These are phyloP conservation scores for Candida endomychidarum DNA, from an alignment of 805 yeast genomes.

Conservation along the genomic window DNA sequence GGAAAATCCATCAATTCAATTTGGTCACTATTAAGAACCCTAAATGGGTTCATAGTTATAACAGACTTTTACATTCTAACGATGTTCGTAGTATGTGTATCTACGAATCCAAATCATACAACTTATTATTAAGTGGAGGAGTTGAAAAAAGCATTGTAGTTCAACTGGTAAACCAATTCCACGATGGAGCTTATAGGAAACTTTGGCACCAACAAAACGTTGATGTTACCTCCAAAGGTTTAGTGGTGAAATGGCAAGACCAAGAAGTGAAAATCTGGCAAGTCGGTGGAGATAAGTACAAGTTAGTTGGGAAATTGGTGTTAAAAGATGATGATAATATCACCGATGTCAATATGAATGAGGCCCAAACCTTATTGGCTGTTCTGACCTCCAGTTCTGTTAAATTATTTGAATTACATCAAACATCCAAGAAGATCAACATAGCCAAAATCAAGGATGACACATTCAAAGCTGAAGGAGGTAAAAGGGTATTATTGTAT, in stretches of 20 bases:
- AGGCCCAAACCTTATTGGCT: constrained; percentile 62
- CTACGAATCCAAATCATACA: constrained; percentile 66
- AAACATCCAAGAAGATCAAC: constrained; percentile 34
- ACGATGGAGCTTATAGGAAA: constrained; percentile 69
- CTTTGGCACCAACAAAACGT: constrained; percentile 60
- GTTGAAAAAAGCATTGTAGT: constrained; percentile 70
- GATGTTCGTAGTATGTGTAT: constrained; percentile 78
- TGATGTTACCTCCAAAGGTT: constrained; percentile 41
- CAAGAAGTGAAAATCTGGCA: constrained; percentile 82
- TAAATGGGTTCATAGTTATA: constrained; percentile 77
- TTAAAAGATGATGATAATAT: constrained; percentile 80
- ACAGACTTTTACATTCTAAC: constrained; percentile 79
- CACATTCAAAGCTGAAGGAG: constrained; percentile 49
- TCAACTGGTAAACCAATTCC: constrained; percentile 65
- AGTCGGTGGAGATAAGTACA: constrained; percentile 44
- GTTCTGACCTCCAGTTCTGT: constrained; percentile 70
- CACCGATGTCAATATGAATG: constrained; percentile 62
- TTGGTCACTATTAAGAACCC: constrained; percentile 35
- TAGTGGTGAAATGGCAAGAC: constrained; percentile 77
- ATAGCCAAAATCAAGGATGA: constrained; percentile 55
- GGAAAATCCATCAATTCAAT: constrained; percentile 78
- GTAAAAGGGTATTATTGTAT: constrained; percentile 51
- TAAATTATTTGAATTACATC: constrained; percentile 64
- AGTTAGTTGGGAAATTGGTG: constrained; percentile 62
- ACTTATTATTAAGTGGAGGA: constrained; percentile 78